Base-by-base conservation (phyloP, 2,329 filamentous ascomycete genomes). In the Xylariaceae sp. region DNA sequence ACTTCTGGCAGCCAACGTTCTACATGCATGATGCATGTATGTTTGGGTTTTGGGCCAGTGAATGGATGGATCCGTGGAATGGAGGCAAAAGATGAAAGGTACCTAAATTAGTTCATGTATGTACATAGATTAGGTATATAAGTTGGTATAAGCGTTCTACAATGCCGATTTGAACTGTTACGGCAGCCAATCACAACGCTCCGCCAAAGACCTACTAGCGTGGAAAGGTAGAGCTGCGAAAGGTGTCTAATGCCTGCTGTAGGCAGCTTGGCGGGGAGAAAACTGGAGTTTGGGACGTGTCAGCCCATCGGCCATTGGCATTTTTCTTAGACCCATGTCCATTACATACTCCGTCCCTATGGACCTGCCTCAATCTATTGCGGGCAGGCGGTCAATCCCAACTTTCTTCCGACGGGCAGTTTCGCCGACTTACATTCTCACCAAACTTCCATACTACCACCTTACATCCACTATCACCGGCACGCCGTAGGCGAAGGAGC, bases 401-500 rank as follows among this genome's bases (percentile, higher is more conserved):
- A 53, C 52, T 52, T 61, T 59, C 56, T 47, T 65, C 61, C 58
- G 62, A 62, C 61, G 61, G 53, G 58, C 53, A 57, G 59, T 53
- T 59, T 43, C 32, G 32, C 23, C 23, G 23, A 9, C 23, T 26
- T 9, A 9, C 23, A 4, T 9, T 4, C 23, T 9, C 23, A 26
- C 23, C 23, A 26, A 26, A 4, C 23, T 26, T 26, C 9, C 48
- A 49, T 46, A 48, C 54, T 57, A 52, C 56, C 54, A 45, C 54
- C 52, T 21, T 19, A 19, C 48, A 23, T 26, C 37, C 53, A 44
- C 21, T 23, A 45, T 19, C 50, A 50, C 46, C 57, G 64, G 63
- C 58, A 64, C 56, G 59, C 65, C 65, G 62, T 62, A 73, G 81
- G 77, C 80, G 80, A 81, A 83, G 75, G 80, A 83, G 81, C 81